Percentiles rank a stretch among this genome's conserved stretches.
phyloP scores from a whole-genome alignment of 2,329 filamentous ascomycete genomes.

The Annulohypoxylon truncatum region DNA sequence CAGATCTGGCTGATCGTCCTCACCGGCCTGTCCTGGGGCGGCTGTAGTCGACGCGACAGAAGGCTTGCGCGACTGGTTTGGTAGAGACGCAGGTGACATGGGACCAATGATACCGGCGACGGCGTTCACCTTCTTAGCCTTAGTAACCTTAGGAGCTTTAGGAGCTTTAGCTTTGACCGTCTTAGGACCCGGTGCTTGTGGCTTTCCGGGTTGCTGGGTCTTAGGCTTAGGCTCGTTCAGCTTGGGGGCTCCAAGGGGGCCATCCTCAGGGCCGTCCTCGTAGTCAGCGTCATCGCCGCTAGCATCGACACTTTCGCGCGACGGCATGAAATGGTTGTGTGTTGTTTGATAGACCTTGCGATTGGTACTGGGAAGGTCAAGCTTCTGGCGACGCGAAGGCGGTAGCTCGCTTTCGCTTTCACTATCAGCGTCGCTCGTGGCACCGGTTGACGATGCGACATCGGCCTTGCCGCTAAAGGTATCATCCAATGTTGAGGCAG shows the following conservation, averaged over 20 bases:
- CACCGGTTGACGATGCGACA: slow-evolving; percentile 83
- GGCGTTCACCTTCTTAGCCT: slow-evolving; percentile 64
- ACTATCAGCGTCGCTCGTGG: slow-evolving; percentile 81
- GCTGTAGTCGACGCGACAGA: slow-evolving; percentile 72
- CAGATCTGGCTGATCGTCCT: slow-evolving; percentile 91
- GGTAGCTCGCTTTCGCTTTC: slow-evolving; percentile 73
- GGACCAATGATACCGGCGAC: slow-evolving; percentile 55
- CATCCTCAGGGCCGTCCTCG: slow-evolving; percentile 58
- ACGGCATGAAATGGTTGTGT: slow-evolving; percentile 63
- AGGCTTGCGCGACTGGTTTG: slow-evolving; percentile 76
- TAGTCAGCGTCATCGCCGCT: slow-evolving; percentile 72
- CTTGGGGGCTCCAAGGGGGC: slow-evolving; percentile 55
- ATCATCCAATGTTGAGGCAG: slow-evolving; percentile 92
- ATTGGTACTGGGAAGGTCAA: slow-evolving; percentile 57
- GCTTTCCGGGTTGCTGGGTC: slow-evolving; percentile 51
- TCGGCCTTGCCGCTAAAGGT: slow-evolving; percentile 92
- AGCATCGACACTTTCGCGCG: slow-evolving; percentile 53
- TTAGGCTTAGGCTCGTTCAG: slow-evolving; percentile 58
- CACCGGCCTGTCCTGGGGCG: slow-evolving; percentile 69
- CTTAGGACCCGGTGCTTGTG: slow-evolving; percentile 54
- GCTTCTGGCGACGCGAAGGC: slow-evolving; percentile 68
- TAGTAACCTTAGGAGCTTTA: slow-evolving; percentile 58
- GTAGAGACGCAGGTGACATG: slow-evolving; percentile 74
- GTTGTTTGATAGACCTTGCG: slow-evolving; percentile 64
- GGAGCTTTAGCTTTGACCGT: slow-evolving; percentile 57